Evolutionary conservation across 163 green algal species (phyloP).

Genomic region (Scenedesmus sp.): DNA sequence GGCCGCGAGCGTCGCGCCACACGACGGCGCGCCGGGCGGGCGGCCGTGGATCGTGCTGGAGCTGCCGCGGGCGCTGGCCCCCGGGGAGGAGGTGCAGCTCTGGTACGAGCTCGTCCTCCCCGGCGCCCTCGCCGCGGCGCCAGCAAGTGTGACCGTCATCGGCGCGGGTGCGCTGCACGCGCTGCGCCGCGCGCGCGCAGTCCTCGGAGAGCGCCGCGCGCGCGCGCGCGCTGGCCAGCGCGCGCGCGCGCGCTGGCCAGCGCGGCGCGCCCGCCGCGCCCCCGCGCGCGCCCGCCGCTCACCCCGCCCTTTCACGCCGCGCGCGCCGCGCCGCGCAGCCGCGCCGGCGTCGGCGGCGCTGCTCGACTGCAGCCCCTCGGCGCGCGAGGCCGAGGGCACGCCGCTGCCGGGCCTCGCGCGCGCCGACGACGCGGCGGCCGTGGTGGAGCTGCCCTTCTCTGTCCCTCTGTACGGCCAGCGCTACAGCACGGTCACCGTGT

Average conservation of each 20-base stretch:
- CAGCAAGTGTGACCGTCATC: conserved; percentile 12
- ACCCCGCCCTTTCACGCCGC: too few species aligned
- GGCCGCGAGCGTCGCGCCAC: too few species aligned
- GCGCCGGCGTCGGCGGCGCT: neutral
- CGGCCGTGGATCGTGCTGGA: too few species aligned
- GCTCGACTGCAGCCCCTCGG: conserved; percentile 6
- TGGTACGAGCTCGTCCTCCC: conserved; percentile 6
- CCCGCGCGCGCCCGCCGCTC: too few species aligned
- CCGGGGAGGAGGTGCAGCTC: neutral
- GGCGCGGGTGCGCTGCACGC: conserved; percentile 26
- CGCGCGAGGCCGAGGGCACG: neutral
- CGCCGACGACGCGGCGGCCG: neutral
- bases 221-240: too few species aligned
- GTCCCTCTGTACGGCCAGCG: conserved; percentile 5
- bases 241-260: too few species aligned
- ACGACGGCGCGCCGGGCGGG: too few species aligned
- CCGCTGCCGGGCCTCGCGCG: neutral
- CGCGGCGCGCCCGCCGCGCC: too few species aligned
- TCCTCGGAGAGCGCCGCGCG: too few species aligned
- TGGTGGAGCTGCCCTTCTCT: conserved; percentile 11
- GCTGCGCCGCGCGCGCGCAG: too few species aligned
- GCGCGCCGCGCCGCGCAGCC: too few species aligned
- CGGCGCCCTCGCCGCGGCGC: neutral
- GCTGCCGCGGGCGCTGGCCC: neutral
- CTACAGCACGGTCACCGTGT: conserved; percentile 35